Percentiles rank a stretch among this genome's conserved stretches.
Conservation (phyloP, 2,329 filamentous ascomycete genomes). For the Didymella exigua region DNA sequence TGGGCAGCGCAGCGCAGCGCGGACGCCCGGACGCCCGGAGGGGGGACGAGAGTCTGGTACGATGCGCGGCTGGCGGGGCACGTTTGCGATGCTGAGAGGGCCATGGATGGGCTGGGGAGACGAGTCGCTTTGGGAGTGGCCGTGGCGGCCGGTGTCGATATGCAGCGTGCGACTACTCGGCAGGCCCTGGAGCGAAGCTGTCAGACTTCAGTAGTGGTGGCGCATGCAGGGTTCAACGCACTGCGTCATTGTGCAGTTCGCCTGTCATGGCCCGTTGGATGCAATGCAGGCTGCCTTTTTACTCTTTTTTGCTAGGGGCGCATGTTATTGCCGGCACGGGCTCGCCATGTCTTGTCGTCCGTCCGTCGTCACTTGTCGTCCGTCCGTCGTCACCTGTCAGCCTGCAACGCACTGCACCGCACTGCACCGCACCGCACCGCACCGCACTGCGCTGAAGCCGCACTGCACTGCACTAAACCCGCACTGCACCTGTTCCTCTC, state of each 20-base stretch:
- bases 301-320: no score
- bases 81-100: not conserved
- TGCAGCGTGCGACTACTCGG: not conserved
- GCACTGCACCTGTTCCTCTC: no score
- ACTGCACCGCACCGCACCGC: no score
- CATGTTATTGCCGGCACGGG: not conserved
- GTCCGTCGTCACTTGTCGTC: no score
- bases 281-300: slow-evolving; percentile 3
- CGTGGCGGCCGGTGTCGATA: not conserved
- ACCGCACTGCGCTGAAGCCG: no score
- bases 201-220: no score
- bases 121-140: not conserved
- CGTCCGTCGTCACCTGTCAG: not conserved
- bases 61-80: slow-evolving; percentile 7
- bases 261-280: not conserved
- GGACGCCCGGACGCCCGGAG: no score
- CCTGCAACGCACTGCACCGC: no score
- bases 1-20: slow-evolving; percentile 10
- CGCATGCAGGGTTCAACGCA: not conserved
- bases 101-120: not conserved
- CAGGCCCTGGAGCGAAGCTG: no score
- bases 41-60: slow-evolving; percentile 10
- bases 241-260: slow-evolving; percentile 4
- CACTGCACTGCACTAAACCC: no score
- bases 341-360: not conserved